Percentiles rank a stretch among this genome's conserved stretches.
These are phyloP conservation scores for Magnaporthiopsis incrustans DNA, from an alignment of 2,329 filamentous ascomycete species.

Conservation along the genomic window DNA sequence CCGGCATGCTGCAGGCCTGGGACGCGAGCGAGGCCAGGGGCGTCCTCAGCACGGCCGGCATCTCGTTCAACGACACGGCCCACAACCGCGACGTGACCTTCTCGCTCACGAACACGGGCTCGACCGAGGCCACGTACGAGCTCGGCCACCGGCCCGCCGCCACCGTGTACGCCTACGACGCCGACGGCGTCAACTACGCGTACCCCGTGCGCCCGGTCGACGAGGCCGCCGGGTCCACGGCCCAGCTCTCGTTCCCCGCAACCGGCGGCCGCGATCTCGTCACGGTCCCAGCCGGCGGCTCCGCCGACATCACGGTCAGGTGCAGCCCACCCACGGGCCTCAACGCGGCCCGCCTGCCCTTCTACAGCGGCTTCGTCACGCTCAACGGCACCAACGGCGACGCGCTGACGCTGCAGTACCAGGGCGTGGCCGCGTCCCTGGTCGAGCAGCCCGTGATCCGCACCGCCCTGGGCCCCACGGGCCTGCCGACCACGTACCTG, in stretches of 20 bases:
- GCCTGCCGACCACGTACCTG: not conserved
- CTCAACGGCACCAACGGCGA: conserved; percentile 29
- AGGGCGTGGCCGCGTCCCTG: conserved; percentile 21
- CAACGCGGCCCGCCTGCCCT: conserved; percentile 22
- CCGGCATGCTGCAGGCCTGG: conserved; percentile 32
- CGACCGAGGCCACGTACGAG: conserved; percentile 26
- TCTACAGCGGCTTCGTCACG: conserved; percentile 35
- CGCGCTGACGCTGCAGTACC: conserved; percentile 29
- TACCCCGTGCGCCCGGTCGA: conserved; percentile 14
- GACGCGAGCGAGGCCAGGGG: conserved; percentile 30
- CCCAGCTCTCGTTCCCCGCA: conserved; percentile 11
- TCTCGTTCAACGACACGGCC: conserved; percentile 44
- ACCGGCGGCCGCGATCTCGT: conserved; percentile 12
- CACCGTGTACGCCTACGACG: conserved; percentile 28
- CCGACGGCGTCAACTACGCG: conserved; percentile 8
- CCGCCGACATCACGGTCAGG: conserved; percentile 18
- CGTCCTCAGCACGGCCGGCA: conserved; percentile 26
- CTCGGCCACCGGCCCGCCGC: conserved; percentile 26
- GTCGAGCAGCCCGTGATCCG: not conserved
- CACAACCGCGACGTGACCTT: conserved; percentile 44
- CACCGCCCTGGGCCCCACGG: not conserved
- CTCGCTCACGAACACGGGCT: conserved; percentile 30
- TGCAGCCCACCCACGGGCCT: conserved; percentile 20
- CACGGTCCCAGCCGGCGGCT: conserved; percentile 18
- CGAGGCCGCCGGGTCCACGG: conserved; percentile 11